Evolutionary conservation across 495 filamentous ascomycete genomes (phyloP).

Genomic region (Neurospora intermedia): DNA sequence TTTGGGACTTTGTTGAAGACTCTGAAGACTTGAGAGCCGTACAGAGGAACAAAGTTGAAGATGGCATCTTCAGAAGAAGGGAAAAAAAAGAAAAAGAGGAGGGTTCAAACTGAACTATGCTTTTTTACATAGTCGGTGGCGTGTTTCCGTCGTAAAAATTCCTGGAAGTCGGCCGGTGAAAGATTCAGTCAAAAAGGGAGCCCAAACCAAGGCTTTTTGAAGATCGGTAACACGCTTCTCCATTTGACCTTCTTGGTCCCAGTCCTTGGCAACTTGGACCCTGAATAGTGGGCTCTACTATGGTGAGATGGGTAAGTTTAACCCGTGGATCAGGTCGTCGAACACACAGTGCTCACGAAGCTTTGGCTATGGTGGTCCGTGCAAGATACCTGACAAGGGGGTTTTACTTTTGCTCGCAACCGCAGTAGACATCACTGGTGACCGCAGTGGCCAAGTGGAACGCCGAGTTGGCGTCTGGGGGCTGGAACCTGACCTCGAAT

Average conservation of each 20-base stretch:
- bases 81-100: too few species aligned
- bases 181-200: background rate
- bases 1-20: background rate
- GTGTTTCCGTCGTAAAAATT: background rate
- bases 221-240: background rate
- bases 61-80: background rate
- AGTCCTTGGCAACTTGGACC: constrained; percentile 2
- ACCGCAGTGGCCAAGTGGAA: background rate
- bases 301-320: too few species aligned
- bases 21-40: background rate
- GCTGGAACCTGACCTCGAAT: background rate
- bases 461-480: background rate
- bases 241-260: background rate
- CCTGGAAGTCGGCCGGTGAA: background rate
- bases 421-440: background rate
- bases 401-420: too few species aligned
- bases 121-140: constrained; percentile 5
- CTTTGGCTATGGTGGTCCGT: too few species aligned
- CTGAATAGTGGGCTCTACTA: constrained; percentile 6
- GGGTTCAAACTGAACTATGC: background rate
- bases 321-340: too few species aligned
- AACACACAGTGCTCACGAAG: too few species aligned
- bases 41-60: background rate
- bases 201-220: constrained; percentile 4
- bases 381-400: too few species aligned